phyloP scores from a whole-genome alignment of 345 rosid species.

The Cardiospermum halicacabum region DNA sequence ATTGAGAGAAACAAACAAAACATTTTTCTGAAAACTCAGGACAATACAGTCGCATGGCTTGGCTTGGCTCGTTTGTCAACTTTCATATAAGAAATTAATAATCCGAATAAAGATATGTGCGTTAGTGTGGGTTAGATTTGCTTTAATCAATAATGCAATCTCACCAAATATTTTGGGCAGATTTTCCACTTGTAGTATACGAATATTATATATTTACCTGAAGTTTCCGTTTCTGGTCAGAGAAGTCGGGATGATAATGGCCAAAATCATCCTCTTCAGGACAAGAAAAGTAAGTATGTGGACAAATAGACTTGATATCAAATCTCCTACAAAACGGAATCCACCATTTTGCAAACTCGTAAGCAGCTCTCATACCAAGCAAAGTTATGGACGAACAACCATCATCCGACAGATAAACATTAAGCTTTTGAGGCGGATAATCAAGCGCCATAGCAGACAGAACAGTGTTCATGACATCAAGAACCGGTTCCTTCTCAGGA shows the following conservation, averaged over 20 bases:
- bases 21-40: no score
- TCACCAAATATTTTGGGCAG: neutral
- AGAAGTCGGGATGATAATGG: conserved; percentile 5
- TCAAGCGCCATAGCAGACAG: conserved; percentile 40
- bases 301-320: conserved; percentile 17
- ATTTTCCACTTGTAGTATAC: no score
- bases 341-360: conserved; percentile 32
- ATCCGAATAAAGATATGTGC: no score
- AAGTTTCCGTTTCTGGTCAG: conserved; percentile 12
- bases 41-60: no score
- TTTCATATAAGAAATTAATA: no score
- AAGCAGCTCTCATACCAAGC: conserved; percentile 31
- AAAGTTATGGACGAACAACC: conserved; percentile 31
- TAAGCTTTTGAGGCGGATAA: conserved; percentile 38
- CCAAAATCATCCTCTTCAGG: conserved; percentile 9
- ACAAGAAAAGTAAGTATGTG: conserved; percentile 21
- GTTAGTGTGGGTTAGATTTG: no score
- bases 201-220: conserved; percentile 14
- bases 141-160: no score
- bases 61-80: no score
- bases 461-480: conserved; percentile 35
- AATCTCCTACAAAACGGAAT: conserved; percentile 35
- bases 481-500: conserved; percentile 34
- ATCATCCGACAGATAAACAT: conserved; percentile 44
- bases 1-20: no score